Conservation (phyloP, 2,329 filamentous ascomycete genomes). For the Fusarium subtropicale region DNA sequence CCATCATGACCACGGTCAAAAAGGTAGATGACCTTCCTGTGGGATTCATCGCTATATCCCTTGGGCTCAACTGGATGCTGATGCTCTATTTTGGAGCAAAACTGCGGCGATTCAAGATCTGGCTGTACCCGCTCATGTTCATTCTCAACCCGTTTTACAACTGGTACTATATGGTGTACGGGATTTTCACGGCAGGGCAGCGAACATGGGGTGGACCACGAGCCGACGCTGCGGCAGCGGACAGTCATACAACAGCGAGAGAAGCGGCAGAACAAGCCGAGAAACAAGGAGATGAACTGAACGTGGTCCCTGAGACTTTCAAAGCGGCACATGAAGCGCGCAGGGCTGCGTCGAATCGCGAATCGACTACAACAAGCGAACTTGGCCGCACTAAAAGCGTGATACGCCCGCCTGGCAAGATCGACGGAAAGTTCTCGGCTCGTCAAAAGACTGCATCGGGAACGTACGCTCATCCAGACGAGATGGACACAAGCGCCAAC, state of each 20-base stretch:
- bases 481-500: slow-evolving; percentile 55
- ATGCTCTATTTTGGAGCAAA: slow-evolving; percentile 96
- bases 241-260: slow-evolving; percentile 78
- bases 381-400: slow-evolving; percentile 64
- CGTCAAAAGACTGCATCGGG: slow-evolving; percentile 75
- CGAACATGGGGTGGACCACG: slow-evolving; percentile 95
- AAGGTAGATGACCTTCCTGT: slow-evolving; percentile 83
- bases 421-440: slow-evolving; percentile 83
- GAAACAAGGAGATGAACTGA: slow-evolving; percentile 85
- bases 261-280: slow-evolving; percentile 87
- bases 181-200: slow-evolving; percentile 93
- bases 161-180: slow-evolving; percentile 98
- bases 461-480: slow-evolving; percentile 76
- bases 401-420: slow-evolving; percentile 77
- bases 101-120: slow-evolving; percentile 90
- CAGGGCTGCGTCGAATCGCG: slow-evolving; percentile 48
- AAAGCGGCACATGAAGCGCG: slow-evolving; percentile 67
- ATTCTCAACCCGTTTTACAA: slow-evolving; percentile 96
- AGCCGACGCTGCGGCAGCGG: slow-evolving; percentile 86
- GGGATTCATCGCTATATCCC: slow-evolving; percentile 91
- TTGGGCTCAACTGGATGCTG: slow-evolving; percentile 92
- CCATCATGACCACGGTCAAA: slow-evolving; percentile 85
- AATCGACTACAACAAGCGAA: slow-evolving; percentile 47
- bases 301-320: slow-evolving; percentile 90
- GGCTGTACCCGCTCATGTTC: slow-evolving; percentile 96